Evolutionary conservation across 1,139 yeast species (phyloP), one percentile per base, ranked within the genome.

Genomic region (Sugiyamaella neomexicana): DNA sequence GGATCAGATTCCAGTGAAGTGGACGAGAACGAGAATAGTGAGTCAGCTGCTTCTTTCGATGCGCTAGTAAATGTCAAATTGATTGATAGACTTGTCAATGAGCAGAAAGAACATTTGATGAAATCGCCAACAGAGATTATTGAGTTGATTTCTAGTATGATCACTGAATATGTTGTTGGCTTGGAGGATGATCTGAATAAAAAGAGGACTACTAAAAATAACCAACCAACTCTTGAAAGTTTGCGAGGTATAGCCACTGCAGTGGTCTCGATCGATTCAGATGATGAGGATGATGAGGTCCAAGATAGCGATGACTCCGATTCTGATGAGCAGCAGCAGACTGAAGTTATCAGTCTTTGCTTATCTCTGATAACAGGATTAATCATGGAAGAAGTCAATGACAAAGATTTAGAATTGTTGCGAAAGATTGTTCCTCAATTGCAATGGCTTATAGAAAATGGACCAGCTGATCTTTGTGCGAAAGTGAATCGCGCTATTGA

Each of bases 81-180:
- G 15, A 70, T 90, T 48, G 93, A 89, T 63, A 72, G 73, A 16
- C 69, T 89, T 43, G 81, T 84, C n/a, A 78, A 78, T 13, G 75
- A 75, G 29, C 85, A 86, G 61, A 85, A 81, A 58, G 81, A 82
- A 8, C 77, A 77, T 45, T 69, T 91, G 38, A 78, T 89, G 9
- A 79, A 79, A 37, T 80, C 86, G 2, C 86, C 95, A 0, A 67
- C 68, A 5, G 88, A 83, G 53, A 76, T 86, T 58, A 71, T 88
- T 27, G 73, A 72, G 15, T 76, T 88, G 25, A 79, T 86, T 0
- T 71, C 78, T 34, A 80, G 78, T 36, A 72, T 85, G 46, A 66
- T 84, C 40, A 63, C 62, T 12, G 67, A 65, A 17, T 66, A 64
- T 47, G 62, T 58, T 9, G 37, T 54, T 16, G 44, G 50, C 9